Evolutionary conservation across 345 rosid genomes (phyloP).

Genomic region (Cardamine resedifolia): DNA sequence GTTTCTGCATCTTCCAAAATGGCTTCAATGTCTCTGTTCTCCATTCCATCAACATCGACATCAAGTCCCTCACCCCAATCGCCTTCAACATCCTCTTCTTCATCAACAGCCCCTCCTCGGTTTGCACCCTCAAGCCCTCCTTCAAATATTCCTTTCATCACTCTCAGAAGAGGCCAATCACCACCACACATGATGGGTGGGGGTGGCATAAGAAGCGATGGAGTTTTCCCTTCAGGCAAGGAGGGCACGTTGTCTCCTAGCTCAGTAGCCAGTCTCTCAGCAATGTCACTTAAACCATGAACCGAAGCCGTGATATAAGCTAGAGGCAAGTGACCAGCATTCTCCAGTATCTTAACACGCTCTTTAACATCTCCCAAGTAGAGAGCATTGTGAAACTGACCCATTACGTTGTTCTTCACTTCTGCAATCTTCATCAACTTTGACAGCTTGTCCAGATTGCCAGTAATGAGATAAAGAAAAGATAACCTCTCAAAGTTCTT

Average conservation of each 20-base stretch:
- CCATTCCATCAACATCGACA: constrained; percentile 49
- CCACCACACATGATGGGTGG: constrained; percentile 67
- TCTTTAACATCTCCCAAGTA: constrained; percentile 82
- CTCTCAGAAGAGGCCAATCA: constrained; percentile 95
- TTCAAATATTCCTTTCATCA: constrained; percentile 83
- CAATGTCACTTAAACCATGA: constrained; percentile 73
- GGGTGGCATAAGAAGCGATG: constrained; percentile 76
- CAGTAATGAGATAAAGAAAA: constrained; percentile 83
- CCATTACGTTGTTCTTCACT: constrained; percentile 88
- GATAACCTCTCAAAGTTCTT: constrained; percentile 93
- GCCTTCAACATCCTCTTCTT: constrained; percentile 60
- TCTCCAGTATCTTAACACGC: constrained; percentile 79
- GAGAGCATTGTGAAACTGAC: constrained; percentile 89
- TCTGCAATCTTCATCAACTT: constrained; percentile 91
- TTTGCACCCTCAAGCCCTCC: constrained; percentile 67
- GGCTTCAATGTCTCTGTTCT: constrained; percentile 31
- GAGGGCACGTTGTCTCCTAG: constrained; percentile 72
- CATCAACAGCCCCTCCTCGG: constrained; percentile 57
- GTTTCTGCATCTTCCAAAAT: constrained; percentile 56
- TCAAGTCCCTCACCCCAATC: constrained; percentile 90
- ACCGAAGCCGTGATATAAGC: constrained; percentile 76
- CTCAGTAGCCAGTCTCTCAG: constrained; percentile 64
- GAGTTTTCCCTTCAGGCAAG: constrained; percentile 61
- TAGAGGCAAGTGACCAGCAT: constrained; percentile 81
- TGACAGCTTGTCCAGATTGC: constrained; percentile 73